Percentiles rank a stretch among this genome's conserved stretches.
These are phyloP conservation scores for Apiospora malaysiana DNA, from an alignment of 2,329 filamentous ascomycete species.

Conservation along the genomic window DNA sequence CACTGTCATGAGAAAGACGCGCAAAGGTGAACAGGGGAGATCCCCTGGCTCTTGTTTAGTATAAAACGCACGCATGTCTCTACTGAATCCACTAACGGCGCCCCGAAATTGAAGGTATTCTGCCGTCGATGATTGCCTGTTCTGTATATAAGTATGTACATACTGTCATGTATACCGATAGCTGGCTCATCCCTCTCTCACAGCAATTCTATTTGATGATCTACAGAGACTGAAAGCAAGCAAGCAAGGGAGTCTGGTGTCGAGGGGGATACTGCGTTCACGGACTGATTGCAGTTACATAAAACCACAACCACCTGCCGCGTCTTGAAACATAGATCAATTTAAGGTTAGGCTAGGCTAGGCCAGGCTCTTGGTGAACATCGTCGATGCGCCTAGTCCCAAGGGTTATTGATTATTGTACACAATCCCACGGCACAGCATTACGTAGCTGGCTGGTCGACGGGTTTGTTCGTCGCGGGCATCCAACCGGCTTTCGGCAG, in stretches of 20 bases:
- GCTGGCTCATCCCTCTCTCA: neutral
- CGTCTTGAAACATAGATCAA: neutral
- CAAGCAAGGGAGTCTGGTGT: neutral
- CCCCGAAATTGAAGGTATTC: constrained; percentile 12
- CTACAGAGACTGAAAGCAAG: neutral
- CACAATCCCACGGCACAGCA: neutral
- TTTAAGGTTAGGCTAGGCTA: neutral
- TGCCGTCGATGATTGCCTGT: neutral
- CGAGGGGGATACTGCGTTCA: neutral
- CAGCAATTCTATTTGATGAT: too few relatives aligned
- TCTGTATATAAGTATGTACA: neutral
- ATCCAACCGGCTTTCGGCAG: constrained; percentile 4
- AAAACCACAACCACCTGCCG: neutral
- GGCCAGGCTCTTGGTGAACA: neutral
- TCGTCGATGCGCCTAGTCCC: constrained; percentile 15
- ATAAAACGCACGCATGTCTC: neutral
- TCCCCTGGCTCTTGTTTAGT: neutral
- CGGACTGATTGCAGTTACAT: neutral
- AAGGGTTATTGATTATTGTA: constrained; percentile 6
- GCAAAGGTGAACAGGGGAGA: neutral
- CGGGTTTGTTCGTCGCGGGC: neutral
- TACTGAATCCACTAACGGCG: constrained; percentile 14
- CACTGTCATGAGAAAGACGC: neutral
- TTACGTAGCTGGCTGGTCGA: neutral
- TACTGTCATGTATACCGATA: too few relatives aligned